phyloP scores from a whole-genome alignment of 2,329 filamentous ascomycete genomes.

The Xylaria sp. region DNA sequence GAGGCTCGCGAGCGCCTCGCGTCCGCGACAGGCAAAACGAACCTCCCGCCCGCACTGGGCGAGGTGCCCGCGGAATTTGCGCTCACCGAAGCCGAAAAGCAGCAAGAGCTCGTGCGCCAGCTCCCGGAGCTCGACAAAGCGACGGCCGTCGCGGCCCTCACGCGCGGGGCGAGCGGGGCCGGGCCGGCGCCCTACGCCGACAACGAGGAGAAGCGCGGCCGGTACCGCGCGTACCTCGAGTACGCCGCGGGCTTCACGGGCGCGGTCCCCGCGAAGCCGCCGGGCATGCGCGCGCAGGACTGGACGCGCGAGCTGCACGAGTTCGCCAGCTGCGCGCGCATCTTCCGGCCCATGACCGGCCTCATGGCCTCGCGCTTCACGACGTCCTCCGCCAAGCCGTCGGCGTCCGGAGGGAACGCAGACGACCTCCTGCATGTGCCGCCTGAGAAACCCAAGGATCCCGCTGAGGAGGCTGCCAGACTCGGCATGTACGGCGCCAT shows the following conservation, averaged over 20 bases:
- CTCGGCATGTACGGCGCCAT: constrained; percentile 92
- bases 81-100: constrained; percentile 66
- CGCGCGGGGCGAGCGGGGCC: constrained; percentile 61
- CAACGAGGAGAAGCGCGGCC: constrained; percentile 75
- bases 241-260: constrained; percentile 68
- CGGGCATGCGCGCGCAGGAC: constrained; percentile 64
- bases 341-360: constrained; percentile 91
- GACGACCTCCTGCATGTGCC: constrained; percentile 51
- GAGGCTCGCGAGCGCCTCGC: constrained; percentile 78
- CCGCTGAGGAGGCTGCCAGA: constrained; percentile 83
- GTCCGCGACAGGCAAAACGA: constrained; percentile 72
- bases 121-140: constrained; percentile 70
- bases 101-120: constrained; percentile 61
- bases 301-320: constrained; percentile 81
- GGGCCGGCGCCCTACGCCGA: constrained; percentile 79
- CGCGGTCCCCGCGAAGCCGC: constrained; percentile 40
- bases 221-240: constrained; percentile 84
- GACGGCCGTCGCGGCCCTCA: constrained; percentile 71
- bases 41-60: constrained; percentile 78
- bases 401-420: constrained; percentile 28
- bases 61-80: constrained; percentile 73
- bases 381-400: constrained; percentile 51
- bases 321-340: constrained; percentile 67
- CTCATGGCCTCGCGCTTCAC: constrained; percentile 95
- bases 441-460: constrained; percentile 67